phyloP scores from a whole-genome alignment of 768 basidiomycete genomes.

The Russula abietina region DNA sequence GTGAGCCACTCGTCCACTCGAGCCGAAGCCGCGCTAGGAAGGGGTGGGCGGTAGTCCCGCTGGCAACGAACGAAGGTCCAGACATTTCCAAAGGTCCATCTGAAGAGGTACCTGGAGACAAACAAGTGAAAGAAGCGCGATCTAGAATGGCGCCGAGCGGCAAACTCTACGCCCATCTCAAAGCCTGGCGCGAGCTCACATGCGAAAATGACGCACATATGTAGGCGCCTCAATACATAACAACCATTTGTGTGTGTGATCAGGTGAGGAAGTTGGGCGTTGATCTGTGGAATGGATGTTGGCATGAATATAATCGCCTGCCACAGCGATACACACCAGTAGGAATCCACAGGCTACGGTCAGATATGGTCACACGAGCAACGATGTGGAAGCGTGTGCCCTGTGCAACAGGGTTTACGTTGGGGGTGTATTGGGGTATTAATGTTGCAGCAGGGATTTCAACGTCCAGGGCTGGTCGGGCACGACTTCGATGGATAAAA shows the following conservation, averaged over 20 bases:
- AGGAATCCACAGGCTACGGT: conserved; percentile 42
- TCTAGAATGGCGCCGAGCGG: conserved; percentile 33
- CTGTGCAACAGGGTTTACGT: conserved; percentile 13
- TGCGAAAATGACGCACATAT: conserved; percentile 35
- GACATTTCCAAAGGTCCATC: conserved; percentile 32
- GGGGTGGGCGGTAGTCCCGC: conserved; percentile 16
- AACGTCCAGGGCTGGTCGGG: conserved; percentile 36
- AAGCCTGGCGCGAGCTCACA: neutral
- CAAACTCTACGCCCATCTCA: conserved; percentile 30
- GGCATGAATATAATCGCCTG: neutral
- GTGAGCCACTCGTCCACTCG: conserved; percentile 37
- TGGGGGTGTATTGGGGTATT: neutral
- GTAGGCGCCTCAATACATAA: conserved; percentile 41
- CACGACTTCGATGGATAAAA: conserved; percentile 38
- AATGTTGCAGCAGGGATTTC: neutral
- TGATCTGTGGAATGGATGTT: conserved; percentile 29
- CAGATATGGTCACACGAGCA: conserved; percentile 39
- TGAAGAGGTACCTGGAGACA: conserved; percentile 34
- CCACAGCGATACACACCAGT: conserved; percentile 30
- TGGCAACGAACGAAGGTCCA: conserved; percentile 34
- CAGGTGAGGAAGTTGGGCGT: conserved; percentile 27
- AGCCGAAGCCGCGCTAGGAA: conserved; percentile 36
- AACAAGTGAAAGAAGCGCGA: conserved; percentile 33
- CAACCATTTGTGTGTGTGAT: conserved; percentile 45
- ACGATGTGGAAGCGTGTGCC: conserved; percentile 44